Base-by-base conservation (phyloP, 225 moss, liverwort and hornwort genomes). In the Straminergon stramineum region DNA sequence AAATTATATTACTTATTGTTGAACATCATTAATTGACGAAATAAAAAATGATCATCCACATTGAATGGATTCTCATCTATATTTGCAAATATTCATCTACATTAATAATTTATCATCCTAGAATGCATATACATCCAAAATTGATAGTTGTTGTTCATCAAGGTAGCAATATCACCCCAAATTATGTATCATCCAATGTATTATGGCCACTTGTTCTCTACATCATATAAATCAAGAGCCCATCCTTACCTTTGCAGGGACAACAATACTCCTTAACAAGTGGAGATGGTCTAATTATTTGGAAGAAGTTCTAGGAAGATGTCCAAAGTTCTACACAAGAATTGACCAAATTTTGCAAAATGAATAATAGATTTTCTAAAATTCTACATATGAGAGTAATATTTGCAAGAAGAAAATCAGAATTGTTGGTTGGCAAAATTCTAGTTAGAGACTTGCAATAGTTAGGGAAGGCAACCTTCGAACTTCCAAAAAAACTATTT, bases 121-220 rank as follows among this genome's bases (percentile, higher is more conserved):
- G 9, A 37, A 68, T n/a, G 4, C 2, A 21, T 68, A n/a, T n/a
- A 68, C 12, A 68, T 22, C 21, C 6, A 13, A 23, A 22, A 70
- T 23, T 70, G 13, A 70, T 23, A 7, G 39, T 35, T 66, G 34
- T 66, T 18, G 35, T 71, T 7, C 8, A 69, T n/a, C 10, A 14
- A 13, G 13, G 7, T 24, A 39, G 7, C 0, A 13, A 4, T 7
- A 39, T 13, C 70, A n/a, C 23, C 23, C 13, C 39, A 70, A 39
- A 1, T 39, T 43, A 73, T 43, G 7, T 8, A 73, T 27, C 43
- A 73, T 41, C 5, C 0, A 43, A 26, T 15, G 5, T 41, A 71
- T 26, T 71, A 3, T 71, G 0, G 5, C 3, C 1, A 1, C 21
- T 26, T 24, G 0, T 41, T 71, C 0, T 8, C 17, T 5, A 45